Evolutionary conservation across 1,284 basidiomycete genomes (phyloP).

Genomic region (Pseudozyma hubeiensis): DNA sequence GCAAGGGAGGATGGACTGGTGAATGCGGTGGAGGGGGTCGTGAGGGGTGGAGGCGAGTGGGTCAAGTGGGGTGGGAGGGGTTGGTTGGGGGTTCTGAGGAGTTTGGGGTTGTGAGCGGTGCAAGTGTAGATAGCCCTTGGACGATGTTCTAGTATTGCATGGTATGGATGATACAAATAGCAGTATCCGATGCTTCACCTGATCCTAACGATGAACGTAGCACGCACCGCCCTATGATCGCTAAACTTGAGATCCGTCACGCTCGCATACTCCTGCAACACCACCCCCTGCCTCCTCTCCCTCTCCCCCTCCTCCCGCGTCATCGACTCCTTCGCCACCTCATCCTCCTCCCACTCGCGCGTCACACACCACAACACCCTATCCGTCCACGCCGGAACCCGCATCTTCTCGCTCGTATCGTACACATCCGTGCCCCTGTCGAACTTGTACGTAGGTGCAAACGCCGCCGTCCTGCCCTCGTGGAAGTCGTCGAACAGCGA

Average conservation of each 20-base stretch:
- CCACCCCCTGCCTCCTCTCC: constrained; percentile 21
- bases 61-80: constrained; percentile 38
- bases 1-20: constrained; percentile 16
- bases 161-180: background rate
- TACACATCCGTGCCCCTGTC: constrained; percentile 82
- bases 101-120: constrained; percentile 19
- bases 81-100: constrained; percentile 38
- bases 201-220: constrained; percentile 37
- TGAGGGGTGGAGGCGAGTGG: background rate
- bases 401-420: constrained; percentile 93
- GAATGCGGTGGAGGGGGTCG: constrained; percentile 1
- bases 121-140: too few relatives aligned
- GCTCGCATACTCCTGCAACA: constrained; percentile 34
- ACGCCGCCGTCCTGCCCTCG: constrained; percentile 84
- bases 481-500: constrained; percentile 82
- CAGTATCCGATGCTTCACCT: too few relatives aligned
- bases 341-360: constrained; percentile 34
- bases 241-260: constrained; percentile 38
- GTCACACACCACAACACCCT: constrained; percentile 75
- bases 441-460: constrained; percentile 89
- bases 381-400: constrained; percentile 90
- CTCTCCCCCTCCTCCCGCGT: constrained; percentile 2
- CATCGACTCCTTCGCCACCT: background rate
- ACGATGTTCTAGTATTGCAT: background rate
- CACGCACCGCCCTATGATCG: constrained; percentile 49